A percentile compares a stretch with the other conserved stretches of the same genome.
phyloP scores from a whole-genome alignment of 2,329 filamentous ascomycete species.

The Aschersonia sp. region DNA sequence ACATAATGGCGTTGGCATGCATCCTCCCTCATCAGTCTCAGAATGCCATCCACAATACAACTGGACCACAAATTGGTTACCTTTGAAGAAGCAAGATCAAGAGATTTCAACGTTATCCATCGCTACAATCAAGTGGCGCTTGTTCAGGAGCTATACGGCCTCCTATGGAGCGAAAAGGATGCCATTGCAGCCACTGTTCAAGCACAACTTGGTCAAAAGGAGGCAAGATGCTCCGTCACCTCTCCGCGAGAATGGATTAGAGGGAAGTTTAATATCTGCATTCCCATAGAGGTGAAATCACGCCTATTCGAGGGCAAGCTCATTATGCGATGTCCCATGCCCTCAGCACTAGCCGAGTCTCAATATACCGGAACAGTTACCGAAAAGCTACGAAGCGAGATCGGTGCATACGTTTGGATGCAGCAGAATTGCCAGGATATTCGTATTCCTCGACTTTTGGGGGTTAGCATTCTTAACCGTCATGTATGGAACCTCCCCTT shows the following conservation, averaged over 20 bases:
- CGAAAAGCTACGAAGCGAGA: conserved; percentile 1
- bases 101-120: too few species aligned
- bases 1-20: too few species aligned
- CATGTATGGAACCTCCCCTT: too few species aligned
- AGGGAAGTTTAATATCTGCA: background rate
- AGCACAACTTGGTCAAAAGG: too few species aligned
- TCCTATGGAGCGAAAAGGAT: too few species aligned
- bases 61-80: too few species aligned
- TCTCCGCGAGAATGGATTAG: background rate
- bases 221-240: background rate
- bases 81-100: too few species aligned
- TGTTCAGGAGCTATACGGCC: too few species aligned
- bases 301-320: background rate
- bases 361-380: background rate
- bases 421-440: conserved; percentile 5
- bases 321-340: background rate
- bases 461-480: background rate
- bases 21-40: too few species aligned
- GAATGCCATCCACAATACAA: too few species aligned
- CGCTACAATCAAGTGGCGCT: too few species aligned
- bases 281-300: background rate
- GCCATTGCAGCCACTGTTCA: too few species aligned
- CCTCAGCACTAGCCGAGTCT: background rate
- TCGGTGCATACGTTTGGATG: conserved; percentile 2
- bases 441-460: conserved; percentile 6